phyloP scores from a whole-genome alignment of 805 yeast species.

The Vanderwaltozyma verrucispora region DNA sequence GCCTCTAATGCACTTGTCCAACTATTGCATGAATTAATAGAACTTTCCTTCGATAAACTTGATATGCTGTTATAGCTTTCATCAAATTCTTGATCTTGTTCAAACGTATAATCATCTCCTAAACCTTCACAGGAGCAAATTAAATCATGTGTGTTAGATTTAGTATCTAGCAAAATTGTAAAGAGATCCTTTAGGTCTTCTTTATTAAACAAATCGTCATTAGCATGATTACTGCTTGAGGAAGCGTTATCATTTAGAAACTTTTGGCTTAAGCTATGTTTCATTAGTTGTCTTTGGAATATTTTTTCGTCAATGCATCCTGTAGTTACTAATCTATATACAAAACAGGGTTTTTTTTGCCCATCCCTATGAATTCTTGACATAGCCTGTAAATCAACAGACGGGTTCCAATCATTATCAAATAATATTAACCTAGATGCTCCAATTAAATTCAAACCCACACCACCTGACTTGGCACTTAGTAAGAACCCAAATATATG shows the following conservation, averaged over 20 bases:
- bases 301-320: constrained; percentile 94
- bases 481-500: constrained; percentile 55
- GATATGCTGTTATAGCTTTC: too few species aligned
- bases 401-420: constrained; percentile 97
- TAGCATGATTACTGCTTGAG: constrained; percentile 29
- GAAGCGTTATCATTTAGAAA: constrained; percentile 36
- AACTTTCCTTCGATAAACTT: too few species aligned
- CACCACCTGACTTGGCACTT: constrained; percentile 90
- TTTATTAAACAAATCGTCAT: constrained; percentile 57
- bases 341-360: constrained; percentile 63
- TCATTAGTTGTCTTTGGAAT: constrained; percentile 82
- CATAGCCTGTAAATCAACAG: constrained; percentile 88
- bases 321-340: constrained; percentile 74
- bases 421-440: constrained; percentile 76
- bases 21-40: constrained; percentile 12
- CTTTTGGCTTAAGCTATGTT: constrained; percentile 64
- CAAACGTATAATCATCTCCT: constrained; percentile 31
- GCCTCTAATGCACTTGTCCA: constrained; percentile 53
- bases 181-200: constrained; percentile 70
- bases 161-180: constrained; percentile 39
- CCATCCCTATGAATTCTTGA: constrained; percentile 94
- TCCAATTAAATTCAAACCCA: constrained; percentile 82
- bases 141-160: constrained; percentile 69
- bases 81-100: constrained; percentile 1
- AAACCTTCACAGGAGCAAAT: constrained; percentile 53